Evolutionary conservation across 2,329 filamentous ascomycete species (phyloP), one percentile per base, ranked within the genome.

Genomic region (Colletotrichum horii): DNA sequence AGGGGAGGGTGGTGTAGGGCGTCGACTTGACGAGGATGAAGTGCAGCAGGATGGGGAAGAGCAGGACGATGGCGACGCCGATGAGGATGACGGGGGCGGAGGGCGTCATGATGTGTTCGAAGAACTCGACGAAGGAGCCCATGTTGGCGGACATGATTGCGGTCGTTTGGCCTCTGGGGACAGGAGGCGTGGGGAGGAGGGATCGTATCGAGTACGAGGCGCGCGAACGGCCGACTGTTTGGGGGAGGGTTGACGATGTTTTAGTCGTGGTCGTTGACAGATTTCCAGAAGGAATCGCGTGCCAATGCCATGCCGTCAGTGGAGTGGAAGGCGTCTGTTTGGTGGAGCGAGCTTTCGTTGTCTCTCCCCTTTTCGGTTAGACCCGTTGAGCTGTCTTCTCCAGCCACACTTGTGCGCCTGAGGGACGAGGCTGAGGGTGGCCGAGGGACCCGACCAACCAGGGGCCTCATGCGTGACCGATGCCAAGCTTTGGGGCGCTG

Each of bases 31-130:
- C 92, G 82, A 98, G 90, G 82, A 94, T 87, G 74, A 91, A 83
- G 87, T 98, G 97, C 64, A 98, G 88, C 70, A 98, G 82, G 68
- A 98, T 81, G 24, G 97, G 97, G 32, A 94, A 87, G 70, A 93
- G 84, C 78, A 98, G 83, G 76, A 94, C 91, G 81, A 98, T 87
- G 72, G 95, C 78, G 24, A 94, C 81, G 16, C 95, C 94, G 82
- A 96, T 83, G 76, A 93, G 79, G 80, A 98, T 90, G 75, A 92
- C 88, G 70, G 91, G 82, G 14, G 87, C 79, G 19, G 92, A 92
- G n/a, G 92, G 92, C 74, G 88, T 90, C 81, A 94, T 85, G 73
- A 92, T 84, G 75, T 86, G 85, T 83, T 91, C 88, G 79, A 91
- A 79, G 79, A 87, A 79, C 66, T 83, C 78, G 73, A 83, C 81